Evolutionary conservation across 768 basidiomycete genomes (phyloP), one percentile per base, ranked within the genome.

Genomic region (Hygrocybe coccinea): DNA sequence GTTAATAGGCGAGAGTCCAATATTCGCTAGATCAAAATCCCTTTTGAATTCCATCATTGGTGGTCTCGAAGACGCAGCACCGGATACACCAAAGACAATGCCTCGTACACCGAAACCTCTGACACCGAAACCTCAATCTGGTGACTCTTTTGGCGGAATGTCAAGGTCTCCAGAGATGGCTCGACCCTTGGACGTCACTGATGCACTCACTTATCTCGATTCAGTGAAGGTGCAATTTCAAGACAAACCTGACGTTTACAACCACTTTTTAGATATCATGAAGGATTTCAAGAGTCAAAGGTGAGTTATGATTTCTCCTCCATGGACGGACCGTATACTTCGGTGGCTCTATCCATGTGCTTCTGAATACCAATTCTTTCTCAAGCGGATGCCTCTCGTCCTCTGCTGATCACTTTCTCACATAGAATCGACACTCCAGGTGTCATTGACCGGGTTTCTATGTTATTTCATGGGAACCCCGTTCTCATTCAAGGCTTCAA

Each of bases 241-340:
- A 45, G 87, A 91, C 67, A 85, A 86, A 69, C 93, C 93, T 17
- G 91, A 94, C 64, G 92, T 95, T 24, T 97, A 97, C 78, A 95
- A 97, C 69, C 81, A 87, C 60, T 93, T 94, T 67, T 71, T 95
- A 71, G 92, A 95, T 69, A 95, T 97, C 67, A 97, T 97, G 97
- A 97, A 97, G 77, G 95, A 98, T 69, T 99, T 99, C 72, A 99
- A 99, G 76, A 91, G 92, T 65, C 91, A 95, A 73, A 76, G 74
- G 90, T 93, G 70, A 75, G 91, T 78, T 41, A 2, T 7, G 33
- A 14, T 14, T 29, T 22, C 14, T 33, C 47, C 6, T 29, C 33
- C 15, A 12, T 10, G 15, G 21, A 19, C 15, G 7, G 47, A 49
- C 21, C 19, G 15, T 3, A 33, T 35, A 9, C n/a, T 35, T 24